Evolutionary conservation across 176 grass and related monocot species (phyloP), one percentile per base, ranked within the genome.

Genomic region (Poa pratensis): DNA sequence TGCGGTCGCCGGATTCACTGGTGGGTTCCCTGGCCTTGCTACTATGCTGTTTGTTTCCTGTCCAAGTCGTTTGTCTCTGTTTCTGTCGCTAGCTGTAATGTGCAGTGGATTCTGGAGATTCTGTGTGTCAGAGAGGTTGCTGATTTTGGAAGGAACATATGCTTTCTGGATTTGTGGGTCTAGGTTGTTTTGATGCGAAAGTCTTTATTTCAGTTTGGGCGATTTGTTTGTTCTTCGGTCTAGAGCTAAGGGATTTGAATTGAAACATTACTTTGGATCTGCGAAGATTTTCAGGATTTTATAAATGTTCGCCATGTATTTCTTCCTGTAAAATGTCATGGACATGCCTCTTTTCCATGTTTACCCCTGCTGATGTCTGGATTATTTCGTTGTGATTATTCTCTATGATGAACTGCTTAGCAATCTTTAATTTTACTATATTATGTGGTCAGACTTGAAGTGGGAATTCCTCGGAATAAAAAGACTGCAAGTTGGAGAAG

Each of bases 361-460:
- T 68, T 28, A 14, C 4, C 54, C n/a, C 35, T 35, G 11, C 19
- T 35, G 28, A 24, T 65, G 65, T 66, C 75, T 15, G 86, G 34
- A 76, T 77, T 48, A 19, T 46, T 75, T 24, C 50, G 16, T 23
- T 12, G 7, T 45, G 68, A 50, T 63, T 24, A 4, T 65, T 49
- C 17, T 14, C 27, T 26, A 5, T 9, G 9, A 43, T 67, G 87
- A 57, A 66, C 68, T 15, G 37, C 35, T 71, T 6, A 49, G 1
- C 79, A 55, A 0, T 10, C 9, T 67, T 83, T 43, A 66, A 79
- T 67, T 90, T 27, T 75, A 10, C 30, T 26, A 7, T 68, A 39
- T 42, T 67, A 18, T 83, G 19, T 74, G 15, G 49, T 58, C 64
- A 90, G 80, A 28, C 30, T 68, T 83, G 66, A 37, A 34, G 20